These are phyloP conservation scores for Chlorella variabilis DNA, from an alignment of 163 green algal species.

Conservation along the genomic window DNA sequence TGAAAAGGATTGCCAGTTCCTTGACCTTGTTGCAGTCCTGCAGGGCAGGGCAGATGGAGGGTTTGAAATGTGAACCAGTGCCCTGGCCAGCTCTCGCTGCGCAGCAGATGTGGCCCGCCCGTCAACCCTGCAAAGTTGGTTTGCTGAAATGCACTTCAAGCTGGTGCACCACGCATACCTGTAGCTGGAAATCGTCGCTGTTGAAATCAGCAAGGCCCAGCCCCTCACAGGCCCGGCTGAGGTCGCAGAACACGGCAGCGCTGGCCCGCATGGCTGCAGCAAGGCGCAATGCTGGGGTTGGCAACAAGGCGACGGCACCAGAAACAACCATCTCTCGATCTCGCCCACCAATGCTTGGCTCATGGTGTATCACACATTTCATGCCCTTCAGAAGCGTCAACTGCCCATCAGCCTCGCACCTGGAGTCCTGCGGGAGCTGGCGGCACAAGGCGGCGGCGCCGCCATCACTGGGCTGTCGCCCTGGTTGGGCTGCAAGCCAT, in stretches of 20 bases:
- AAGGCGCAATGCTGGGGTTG: background rate
- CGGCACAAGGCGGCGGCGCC: background rate
- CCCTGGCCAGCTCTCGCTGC: too few species aligned
- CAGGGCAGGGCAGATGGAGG: background rate
- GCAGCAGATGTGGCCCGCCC: too few species aligned
- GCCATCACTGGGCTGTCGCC: background rate
- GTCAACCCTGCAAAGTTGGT: too few species aligned
- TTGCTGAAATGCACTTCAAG: too few species aligned
- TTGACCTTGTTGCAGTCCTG: slow-evolving; percentile 36
- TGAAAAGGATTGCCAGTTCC: slow-evolving; percentile 38
- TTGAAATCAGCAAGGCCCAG: slow-evolving; percentile 23
- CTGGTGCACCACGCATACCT: too few species aligned
- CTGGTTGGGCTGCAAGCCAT: background rate
- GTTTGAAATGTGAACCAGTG: too few species aligned
- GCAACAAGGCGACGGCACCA: background rate
- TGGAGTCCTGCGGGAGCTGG: background rate
- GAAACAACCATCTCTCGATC: too few species aligned
- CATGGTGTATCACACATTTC: too few species aligned
- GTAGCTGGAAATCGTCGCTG: slow-evolving; percentile 10
- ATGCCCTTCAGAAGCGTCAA: background rate
- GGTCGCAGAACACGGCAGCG: slow-evolving; percentile 4
- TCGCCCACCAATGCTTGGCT: too few species aligned
- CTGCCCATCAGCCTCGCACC: background rate
- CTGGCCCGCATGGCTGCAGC: slow-evolving; percentile 10
- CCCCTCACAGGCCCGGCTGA: background rate